A percentile compares a stretch with the other conserved stretches of the same genome.
These are phyloP conservation scores for Xylariomycetidae sp. DNA, from an alignment of 2,329 filamentous ascomycete genomes.

Conservation along the genomic window DNA sequence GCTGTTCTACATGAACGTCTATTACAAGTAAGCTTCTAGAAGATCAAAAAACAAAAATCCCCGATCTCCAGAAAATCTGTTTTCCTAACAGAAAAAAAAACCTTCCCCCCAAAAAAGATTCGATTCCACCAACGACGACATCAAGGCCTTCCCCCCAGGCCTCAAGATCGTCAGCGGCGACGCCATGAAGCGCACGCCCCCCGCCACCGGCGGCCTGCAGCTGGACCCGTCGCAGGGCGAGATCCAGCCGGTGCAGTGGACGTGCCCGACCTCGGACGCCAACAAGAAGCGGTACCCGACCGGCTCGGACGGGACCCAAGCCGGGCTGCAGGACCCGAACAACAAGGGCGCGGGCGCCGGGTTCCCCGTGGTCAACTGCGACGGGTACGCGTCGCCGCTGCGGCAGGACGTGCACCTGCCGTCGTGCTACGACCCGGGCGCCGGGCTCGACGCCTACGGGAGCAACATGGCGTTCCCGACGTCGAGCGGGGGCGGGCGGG, in stretches of 20 bases:
- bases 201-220: slow-evolving; percentile 42
- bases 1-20: slow-evolving; percentile 67
- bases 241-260: slow-evolving; percentile 52
- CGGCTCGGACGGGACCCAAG: slow-evolving; percentile 47
- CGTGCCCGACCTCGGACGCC: slow-evolving; percentile 48
- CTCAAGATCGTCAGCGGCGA: slow-evolving; percentile 69
- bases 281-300: slow-evolving; percentile 46
- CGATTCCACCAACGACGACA: slow-evolving; percentile 57
- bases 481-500: slow-evolving; percentile 39
- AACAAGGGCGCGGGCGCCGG: slow-evolving; percentile 53
- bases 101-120: no score
- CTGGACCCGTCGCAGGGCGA: slow-evolving; percentile 47
- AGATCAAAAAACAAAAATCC: no score
- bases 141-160: slow-evolving; percentile 63
- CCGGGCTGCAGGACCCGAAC: slow-evolving; percentile 48
- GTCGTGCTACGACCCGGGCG: slow-evolving; percentile 63
- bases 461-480: slow-evolving; percentile 62
- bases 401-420: slow-evolving; percentile 66
- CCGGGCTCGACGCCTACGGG: slow-evolving; percentile 53
- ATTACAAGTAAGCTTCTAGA: slow-evolving; percentile 70
- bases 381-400: slow-evolving; percentile 54
- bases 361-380: slow-evolving; percentile 66
- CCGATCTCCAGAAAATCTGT: no score
- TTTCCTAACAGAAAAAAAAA: no score
- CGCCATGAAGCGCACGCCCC: slow-evolving; percentile 50